A percentile compares a stretch with the other conserved stretches of the same genome.
Conservation (phyloP, 164 flowering plant genomes). For the Santalum album region DNA sequence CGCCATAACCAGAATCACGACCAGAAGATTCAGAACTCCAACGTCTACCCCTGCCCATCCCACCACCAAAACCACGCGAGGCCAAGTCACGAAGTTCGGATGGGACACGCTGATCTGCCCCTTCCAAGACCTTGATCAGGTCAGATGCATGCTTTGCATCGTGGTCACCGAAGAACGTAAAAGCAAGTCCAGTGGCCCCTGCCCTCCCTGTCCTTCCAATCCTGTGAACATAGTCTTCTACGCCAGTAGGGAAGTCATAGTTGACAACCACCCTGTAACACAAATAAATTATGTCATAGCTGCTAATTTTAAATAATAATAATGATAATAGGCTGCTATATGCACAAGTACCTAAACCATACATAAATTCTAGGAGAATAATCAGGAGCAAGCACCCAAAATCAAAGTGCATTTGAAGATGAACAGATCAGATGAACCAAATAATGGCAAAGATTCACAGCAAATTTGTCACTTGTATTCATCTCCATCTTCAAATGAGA, state of each 20-base stretch:
- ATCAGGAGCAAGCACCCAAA: too few species aligned
- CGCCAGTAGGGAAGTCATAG: slow-evolving; percentile 87
- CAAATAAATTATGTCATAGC: not conserved
- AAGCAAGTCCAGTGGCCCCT: slow-evolving; percentile 81
- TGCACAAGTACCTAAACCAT: too few species aligned
- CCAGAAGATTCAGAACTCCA: slow-evolving; percentile 52
- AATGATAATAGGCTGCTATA: too few species aligned
- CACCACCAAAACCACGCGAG: slow-evolving; percentile 46
- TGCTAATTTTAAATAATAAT: too few species aligned
- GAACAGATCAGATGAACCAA: too few species aligned
- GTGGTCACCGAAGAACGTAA: slow-evolving; percentile 75
- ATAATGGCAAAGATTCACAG: too few species aligned
- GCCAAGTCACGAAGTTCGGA: slow-evolving; percentile 66
- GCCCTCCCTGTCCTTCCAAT: slow-evolving; percentile 96
- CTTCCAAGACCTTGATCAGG: slow-evolving; percentile 76
- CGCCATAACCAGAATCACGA: slow-evolving; percentile 40
- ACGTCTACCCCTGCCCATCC: slow-evolving; percentile 44
- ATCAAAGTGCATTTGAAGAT: too few species aligned
- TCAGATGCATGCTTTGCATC: slow-evolving; percentile 72
- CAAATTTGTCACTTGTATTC: too few species aligned
- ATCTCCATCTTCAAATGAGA: too few species aligned
- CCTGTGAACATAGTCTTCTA: slow-evolving; percentile 92
- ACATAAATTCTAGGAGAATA: too few species aligned
- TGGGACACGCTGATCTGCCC: slow-evolving; percentile 77
- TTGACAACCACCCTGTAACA: slow-evolving; percentile 73